Percentiles rank a stretch among this genome's conserved stretches.
Conservation (phyloP, 345 rosid genomes). For the Barbarea vulgaris region DNA sequence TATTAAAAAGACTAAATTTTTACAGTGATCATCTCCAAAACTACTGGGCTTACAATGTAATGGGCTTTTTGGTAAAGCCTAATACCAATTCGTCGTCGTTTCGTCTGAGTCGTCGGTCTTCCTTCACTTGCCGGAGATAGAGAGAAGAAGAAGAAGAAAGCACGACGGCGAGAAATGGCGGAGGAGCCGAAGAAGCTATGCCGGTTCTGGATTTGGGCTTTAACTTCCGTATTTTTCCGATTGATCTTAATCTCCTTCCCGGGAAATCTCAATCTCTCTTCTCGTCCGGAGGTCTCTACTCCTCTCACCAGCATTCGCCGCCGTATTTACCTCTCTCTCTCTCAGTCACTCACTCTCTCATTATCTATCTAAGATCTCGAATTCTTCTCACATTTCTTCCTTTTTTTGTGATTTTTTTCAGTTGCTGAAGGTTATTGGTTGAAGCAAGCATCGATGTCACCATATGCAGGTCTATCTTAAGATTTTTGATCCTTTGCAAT, state of each 20-base stretch:
- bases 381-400: background rate
- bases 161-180: slow-evolving; percentile 33
- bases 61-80: slow-evolving; percentile 17
- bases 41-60: background rate
- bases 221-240: slow-evolving; percentile 50
- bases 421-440: slow-evolving; percentile 99
- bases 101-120: slow-evolving; percentile 29
- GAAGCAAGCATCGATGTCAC: slow-evolving; percentile 89
- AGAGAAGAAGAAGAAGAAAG: slow-evolving; percentile 31
- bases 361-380: background rate
- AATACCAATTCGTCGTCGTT: slow-evolving; percentile 23
- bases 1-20: background rate
- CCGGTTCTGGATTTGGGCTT: slow-evolving; percentile 60
- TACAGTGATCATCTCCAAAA: background rate
- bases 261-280: slow-evolving; percentile 62
- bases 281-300: slow-evolving; percentile 94
- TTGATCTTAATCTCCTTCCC: slow-evolving; percentile 60
- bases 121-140: slow-evolving; percentile 34
- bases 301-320: slow-evolving; percentile 97
- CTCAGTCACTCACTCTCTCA: background rate
- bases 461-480: slow-evolving; percentile 67
- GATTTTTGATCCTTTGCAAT: slow-evolving; percentile 17
- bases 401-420: slow-evolving; percentile 36
- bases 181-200: slow-evolving; percentile 33
- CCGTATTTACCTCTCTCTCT: slow-evolving; percentile 50